These are phyloP conservation scores for Poterioochromonas sp. DNA, from an alignment of 352 stramenopile genomes.

Conservation along the genomic window DNA sequence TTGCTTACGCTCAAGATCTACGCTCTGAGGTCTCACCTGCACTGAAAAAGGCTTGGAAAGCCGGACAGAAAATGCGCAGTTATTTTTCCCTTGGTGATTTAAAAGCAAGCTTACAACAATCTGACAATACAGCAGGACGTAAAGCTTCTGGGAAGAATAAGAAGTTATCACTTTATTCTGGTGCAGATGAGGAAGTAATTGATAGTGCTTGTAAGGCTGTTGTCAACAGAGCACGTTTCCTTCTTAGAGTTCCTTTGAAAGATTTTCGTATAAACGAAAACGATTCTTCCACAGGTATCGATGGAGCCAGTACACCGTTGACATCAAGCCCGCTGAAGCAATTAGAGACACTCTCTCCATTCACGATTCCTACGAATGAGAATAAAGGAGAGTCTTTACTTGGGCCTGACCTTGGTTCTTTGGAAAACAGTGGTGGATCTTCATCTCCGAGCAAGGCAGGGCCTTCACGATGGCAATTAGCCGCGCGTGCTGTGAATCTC, in stretches of 20 bases:
- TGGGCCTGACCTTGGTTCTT: background rate
- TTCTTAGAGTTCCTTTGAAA: background rate
- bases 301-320: background rate
- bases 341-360: too few relatives aligned
- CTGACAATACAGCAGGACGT: background rate
- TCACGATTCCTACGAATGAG: too few relatives aligned
- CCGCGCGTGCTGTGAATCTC: background rate
- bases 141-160: background rate
- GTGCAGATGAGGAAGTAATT: conserved; percentile 29
- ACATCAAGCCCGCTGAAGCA: too few relatives aligned
- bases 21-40: background rate
- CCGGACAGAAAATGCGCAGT: conserved; percentile 36
- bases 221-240: background rate
- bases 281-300: background rate
- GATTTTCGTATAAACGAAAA: background rate
- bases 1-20: conserved; percentile 6
- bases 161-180: conserved; percentile 19
- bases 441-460: background rate
- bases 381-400: background rate
- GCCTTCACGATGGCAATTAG: background rate
- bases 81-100: conserved; percentile 35
- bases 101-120: background rate
- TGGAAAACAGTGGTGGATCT: background rate
- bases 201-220: background rate
- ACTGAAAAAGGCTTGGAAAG: conserved; percentile 34